phyloP scores from a whole-genome alignment of 805 yeast genomes.

The Starmerella bombi region DNA sequence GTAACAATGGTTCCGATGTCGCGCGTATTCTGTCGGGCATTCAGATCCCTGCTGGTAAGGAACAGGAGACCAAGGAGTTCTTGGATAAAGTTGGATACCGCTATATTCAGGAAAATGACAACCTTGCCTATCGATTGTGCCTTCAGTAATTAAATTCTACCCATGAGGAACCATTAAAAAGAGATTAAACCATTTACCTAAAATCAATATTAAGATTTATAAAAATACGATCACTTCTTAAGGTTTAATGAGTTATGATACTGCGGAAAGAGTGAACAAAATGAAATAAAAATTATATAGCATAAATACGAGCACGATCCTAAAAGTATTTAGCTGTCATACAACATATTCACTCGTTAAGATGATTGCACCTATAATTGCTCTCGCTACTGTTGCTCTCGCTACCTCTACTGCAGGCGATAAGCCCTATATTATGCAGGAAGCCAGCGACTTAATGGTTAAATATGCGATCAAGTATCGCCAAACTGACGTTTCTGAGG shows the following conservation, averaged over 20 bases:
- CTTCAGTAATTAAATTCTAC: slow-evolving; percentile 32
- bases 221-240: too few species aligned
- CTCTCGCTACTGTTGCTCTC: slow-evolving; percentile 7
- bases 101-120: slow-evolving; percentile 69
- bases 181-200: too few species aligned
- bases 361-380: slow-evolving; percentile 11
- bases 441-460: slow-evolving; percentile 17
- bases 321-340: too few species aligned
- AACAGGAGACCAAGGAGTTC: slow-evolving; percentile 51
- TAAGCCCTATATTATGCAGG: slow-evolving; percentile 15
- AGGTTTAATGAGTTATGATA: too few species aligned
- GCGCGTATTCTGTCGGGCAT: slow-evolving; percentile 89
- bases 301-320: too few species aligned
- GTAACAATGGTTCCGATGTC: slow-evolving; percentile 92
- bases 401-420: slow-evolving; percentile 6
- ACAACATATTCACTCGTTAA: too few species aligned
- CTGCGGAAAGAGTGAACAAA: too few species aligned
- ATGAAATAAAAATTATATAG: too few species aligned
- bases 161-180: too few species aligned
- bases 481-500: slow-evolving; percentile 12
- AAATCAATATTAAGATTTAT: too few species aligned
- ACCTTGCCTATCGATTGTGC: slow-evolving; percentile 72
- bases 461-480: slow-evolving; percentile 16
- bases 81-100: slow-evolving; percentile 62
- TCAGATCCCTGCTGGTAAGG: slow-evolving; percentile 61